These are phyloP conservation scores for Monosporozyma aerobia DNA, from an alignment of 805 yeast genomes.

Conservation along the genomic window DNA sequence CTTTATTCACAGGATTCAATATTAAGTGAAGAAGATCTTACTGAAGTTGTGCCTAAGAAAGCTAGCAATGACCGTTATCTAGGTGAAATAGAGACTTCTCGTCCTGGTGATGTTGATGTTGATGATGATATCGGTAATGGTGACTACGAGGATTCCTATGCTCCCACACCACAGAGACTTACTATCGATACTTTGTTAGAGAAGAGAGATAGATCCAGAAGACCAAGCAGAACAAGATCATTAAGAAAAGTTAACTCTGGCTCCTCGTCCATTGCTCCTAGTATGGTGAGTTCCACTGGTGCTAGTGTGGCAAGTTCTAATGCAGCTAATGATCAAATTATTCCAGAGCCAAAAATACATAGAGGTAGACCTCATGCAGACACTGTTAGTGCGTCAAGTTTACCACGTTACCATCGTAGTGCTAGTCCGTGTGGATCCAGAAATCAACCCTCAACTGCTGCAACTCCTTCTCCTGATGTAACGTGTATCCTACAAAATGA, in stretches of 20 bases:
- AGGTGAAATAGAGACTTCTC: not conserved
- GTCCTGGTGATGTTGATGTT: not conserved
- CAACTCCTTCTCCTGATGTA: conserved; percentile 2
- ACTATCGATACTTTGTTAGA: conserved; percentile 11
- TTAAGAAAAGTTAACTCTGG: conserved; percentile 7
- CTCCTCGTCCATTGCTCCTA: conserved; percentile 3
- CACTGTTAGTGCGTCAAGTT: conserved; percentile 17
- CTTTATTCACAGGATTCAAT: conserved; percentile 15
- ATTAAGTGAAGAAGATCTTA: conserved; percentile 19
- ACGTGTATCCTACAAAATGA: conserved; percentile 18
- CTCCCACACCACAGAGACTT: conserved; percentile 2
- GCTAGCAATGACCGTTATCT: not conserved
- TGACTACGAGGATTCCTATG: conserved; percentile 4
- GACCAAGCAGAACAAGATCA: conserved; percentile 5
- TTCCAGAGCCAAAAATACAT: not conserved
- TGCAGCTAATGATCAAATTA: not conserved
- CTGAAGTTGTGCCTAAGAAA: conserved; percentile 1
- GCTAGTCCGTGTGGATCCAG: not conserved
- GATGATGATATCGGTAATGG: not conserved
- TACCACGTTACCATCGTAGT: conserved; percentile 6
- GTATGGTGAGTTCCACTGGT: not conserved
- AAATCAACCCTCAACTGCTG: not conserved
- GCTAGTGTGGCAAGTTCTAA: not conserved
- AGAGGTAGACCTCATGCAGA: conserved; percentile 18
- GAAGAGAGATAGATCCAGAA: not conserved